Conservation (phyloP, 129 eudicot genomes). For the Solidago caesia region DNA sequence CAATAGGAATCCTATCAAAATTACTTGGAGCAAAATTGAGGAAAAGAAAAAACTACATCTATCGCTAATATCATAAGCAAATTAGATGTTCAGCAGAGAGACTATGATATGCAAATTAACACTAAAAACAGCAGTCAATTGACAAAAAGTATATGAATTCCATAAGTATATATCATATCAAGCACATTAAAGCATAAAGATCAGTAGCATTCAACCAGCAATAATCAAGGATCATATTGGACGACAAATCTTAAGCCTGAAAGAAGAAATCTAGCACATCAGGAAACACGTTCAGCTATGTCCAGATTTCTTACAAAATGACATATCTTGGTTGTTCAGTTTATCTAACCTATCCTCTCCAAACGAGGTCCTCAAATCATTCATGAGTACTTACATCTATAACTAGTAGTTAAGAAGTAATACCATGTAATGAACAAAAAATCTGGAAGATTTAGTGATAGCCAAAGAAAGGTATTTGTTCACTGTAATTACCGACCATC, state of each 20-base stretch:
- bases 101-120: neutral
- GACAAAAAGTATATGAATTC: too few species aligned
- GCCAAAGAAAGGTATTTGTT: neutral
- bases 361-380: slow-evolving; percentile 8
- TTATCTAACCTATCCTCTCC: neutral
- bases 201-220: too few species aligned
- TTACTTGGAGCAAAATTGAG: neutral
- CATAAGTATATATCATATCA: slow-evolving; percentile 1
- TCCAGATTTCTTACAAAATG: neutral
- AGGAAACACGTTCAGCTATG: neutral
- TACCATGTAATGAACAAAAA: neutral
- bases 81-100: neutral
- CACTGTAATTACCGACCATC: neutral
- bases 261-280: neutral
- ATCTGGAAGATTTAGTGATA: neutral
- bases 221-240: neutral
- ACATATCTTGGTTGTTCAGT: neutral
- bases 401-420: neutral
- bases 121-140: neutral
- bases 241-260: slow-evolving; percentile 4
- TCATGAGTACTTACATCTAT: neutral
- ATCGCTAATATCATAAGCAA: slow-evolving; percentile 12
- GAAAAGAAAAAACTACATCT: neutral
- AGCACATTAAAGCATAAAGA: neutral
- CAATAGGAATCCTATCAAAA: neutral